These are phyloP conservation scores for Marasmius fiardii DNA, from an alignment of 1,284 basidiomycete genomes.

Conservation along the genomic window DNA sequence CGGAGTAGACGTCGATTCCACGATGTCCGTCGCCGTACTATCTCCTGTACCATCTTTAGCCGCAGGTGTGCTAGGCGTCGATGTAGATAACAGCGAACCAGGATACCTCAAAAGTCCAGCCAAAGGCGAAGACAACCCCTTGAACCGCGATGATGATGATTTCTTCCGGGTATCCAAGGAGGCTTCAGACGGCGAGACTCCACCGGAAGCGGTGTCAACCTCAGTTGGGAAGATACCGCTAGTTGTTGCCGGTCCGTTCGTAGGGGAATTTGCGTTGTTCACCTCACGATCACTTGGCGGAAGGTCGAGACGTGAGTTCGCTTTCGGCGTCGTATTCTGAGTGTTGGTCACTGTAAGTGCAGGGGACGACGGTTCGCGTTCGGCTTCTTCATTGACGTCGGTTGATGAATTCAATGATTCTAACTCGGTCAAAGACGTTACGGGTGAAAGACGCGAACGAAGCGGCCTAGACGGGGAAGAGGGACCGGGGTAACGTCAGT, in stretches of 20 bases:
- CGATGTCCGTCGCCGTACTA: constrained; percentile 20
- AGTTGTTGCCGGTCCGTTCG: constrained; percentile 19
- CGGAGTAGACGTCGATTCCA: constrained; percentile 14
- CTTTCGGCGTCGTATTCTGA: constrained; percentile 1
- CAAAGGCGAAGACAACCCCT: constrained; percentile 55
- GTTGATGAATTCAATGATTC: constrained; percentile 15
- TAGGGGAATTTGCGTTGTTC: constrained; percentile 20
- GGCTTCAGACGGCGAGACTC: too few relatives aligned
- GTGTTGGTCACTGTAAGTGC: not conserved
- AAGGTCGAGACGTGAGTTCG: not conserved
- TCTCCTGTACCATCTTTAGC: constrained; percentile 9
- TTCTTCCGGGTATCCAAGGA: constrained; percentile 34
- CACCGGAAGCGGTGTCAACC: constrained; percentile 50
- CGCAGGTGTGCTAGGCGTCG: too few relatives aligned
- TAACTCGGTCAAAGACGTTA: constrained; percentile 14
- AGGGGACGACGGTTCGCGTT: not conserved
- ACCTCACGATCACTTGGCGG: constrained; percentile 33
- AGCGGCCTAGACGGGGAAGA: not conserved
- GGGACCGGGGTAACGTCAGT: not conserved
- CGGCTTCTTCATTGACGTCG: not conserved
- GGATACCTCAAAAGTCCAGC: constrained; percentile 64
- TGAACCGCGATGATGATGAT: constrained; percentile 31
- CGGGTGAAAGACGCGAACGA: constrained; percentile 12
- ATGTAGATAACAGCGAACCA: constrained; percentile 27
- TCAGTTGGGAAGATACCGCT: constrained; percentile 44